Evolutionary conservation across 179 eudicot species (phyloP).

Genomic region (Gypsophila paniculata): DNA sequence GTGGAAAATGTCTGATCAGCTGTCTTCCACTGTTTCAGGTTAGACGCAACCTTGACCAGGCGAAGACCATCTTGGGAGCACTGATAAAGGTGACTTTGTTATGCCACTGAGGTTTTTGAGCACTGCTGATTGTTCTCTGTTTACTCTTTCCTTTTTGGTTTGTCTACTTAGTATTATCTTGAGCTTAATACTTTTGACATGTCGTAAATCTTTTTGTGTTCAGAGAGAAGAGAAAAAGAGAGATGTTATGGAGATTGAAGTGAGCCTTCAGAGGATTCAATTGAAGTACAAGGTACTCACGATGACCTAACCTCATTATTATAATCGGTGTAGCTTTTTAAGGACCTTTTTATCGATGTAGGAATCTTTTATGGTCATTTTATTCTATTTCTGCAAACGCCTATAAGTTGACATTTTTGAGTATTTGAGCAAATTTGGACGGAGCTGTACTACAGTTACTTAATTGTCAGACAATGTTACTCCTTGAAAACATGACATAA

Average conservation of each 20-base stretch:
- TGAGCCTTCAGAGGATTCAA: constrained; percentile 85
- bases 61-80: constrained; percentile 75
- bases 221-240: constrained; percentile 97
- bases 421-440: not conserved
- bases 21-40: constrained; percentile 43
- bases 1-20: not conserved
- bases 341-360: not conserved
- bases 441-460: not conserved
- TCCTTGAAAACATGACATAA: not conserved
- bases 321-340: not conserved
- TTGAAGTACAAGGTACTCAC: constrained; percentile 74
- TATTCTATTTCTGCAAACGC: not conserved
- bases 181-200: not conserved
- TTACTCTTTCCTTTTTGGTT: not conserved
- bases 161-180: not conserved
- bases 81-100: constrained; percentile 58
- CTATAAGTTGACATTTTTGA: not conserved
- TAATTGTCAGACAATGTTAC: not conserved
- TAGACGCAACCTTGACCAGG: constrained; percentile 96
- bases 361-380: not conserved
- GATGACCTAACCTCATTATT: not conserved
- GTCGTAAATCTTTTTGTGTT: constrained; percentile 20
- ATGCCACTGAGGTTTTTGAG: constrained; percentile 8
- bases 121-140: not conserved
- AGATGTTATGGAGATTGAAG: constrained; percentile 87